A percentile compares a stretch with the other conserved stretches of the same genome.
Conservation (phyloP, 345 rosid genomes). For the Lenwebbia sp. region DNA sequence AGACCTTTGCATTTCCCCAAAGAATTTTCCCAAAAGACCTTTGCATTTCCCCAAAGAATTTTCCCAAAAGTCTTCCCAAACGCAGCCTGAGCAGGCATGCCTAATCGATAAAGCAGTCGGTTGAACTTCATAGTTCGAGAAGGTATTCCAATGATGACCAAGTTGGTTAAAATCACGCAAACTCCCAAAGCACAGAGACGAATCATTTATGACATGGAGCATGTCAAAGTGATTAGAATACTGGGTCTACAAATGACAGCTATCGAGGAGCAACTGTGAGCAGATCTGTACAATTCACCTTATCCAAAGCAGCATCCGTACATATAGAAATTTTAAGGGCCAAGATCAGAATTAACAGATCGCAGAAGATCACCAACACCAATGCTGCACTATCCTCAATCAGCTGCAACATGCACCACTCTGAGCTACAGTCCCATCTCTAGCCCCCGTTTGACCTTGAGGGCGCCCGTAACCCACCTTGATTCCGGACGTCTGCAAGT, state of each 20-base stretch:
- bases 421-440: slow-evolving; percentile 73
- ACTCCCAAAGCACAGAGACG: background rate
- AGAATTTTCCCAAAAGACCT: no score
- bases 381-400: background rate
- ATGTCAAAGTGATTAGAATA: background rate
- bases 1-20: no score
- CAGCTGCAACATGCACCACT: slow-evolving; percentile 73
- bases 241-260: background rate
- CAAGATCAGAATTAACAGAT: background rate
- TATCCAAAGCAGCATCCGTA: background rate
- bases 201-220: background rate
- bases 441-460: slow-evolving; percentile 59
- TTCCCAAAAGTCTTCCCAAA: no score
- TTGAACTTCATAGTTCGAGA: background rate
- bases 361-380: background rate
- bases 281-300: slow-evolving; percentile 23
- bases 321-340: background rate
- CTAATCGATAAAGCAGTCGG: background rate
- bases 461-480: slow-evolving; percentile 79
- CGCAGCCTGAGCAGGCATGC: background rate
- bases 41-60: no score
- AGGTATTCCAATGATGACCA: background rate
- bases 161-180: background rate
- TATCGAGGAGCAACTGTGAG: background rate
- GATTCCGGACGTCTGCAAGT: slow-evolving; percentile 77